Conservation (phyloP, 257 asterid genomes). For the Petrea volubilis region DNA sequence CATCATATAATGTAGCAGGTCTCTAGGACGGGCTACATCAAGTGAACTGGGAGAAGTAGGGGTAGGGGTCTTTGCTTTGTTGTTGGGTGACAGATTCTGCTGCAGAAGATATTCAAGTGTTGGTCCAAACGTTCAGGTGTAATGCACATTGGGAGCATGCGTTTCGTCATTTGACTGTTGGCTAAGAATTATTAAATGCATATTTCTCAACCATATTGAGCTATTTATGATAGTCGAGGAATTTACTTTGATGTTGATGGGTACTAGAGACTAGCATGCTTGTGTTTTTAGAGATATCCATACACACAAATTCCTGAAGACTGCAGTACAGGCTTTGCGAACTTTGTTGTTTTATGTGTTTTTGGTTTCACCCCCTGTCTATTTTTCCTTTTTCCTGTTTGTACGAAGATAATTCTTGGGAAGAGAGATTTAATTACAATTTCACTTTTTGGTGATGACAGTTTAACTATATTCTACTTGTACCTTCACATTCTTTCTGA, state of each 20-base stretch:
- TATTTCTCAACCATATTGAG: neutral
- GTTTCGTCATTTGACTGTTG: conserved; percentile 1
- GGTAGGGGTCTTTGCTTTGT: conserved; percentile 3
- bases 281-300: conserved; percentile 1
- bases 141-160: conserved; percentile 20
- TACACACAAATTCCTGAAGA: neutral
- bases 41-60: conserved; percentile 6
- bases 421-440: neutral
- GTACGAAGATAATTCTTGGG: conserved; percentile 5
- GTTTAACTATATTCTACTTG: neutral
- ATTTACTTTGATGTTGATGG: neutral
- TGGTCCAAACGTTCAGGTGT: conserved; percentile 24
- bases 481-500: neutral
- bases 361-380: neutral
- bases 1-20: conserved; percentile 21
- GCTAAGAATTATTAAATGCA: conserved; percentile 3
- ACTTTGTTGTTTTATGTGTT: neutral
- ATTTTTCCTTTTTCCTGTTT: neutral
- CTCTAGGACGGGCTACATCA: neutral
- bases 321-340: conserved; percentile 11
- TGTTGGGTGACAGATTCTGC: conserved; percentile 18
- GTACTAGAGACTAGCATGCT: conserved; percentile 11
- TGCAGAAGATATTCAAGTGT: conserved; percentile 21
- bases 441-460: conserved; percentile 14
- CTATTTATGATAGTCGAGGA: conserved; percentile 8